Percentiles rank a stretch among this genome's conserved stretches.
phyloP scores from a whole-genome alignment of 2,329 filamentous ascomycete genomes.

The Beauveria varroae region DNA sequence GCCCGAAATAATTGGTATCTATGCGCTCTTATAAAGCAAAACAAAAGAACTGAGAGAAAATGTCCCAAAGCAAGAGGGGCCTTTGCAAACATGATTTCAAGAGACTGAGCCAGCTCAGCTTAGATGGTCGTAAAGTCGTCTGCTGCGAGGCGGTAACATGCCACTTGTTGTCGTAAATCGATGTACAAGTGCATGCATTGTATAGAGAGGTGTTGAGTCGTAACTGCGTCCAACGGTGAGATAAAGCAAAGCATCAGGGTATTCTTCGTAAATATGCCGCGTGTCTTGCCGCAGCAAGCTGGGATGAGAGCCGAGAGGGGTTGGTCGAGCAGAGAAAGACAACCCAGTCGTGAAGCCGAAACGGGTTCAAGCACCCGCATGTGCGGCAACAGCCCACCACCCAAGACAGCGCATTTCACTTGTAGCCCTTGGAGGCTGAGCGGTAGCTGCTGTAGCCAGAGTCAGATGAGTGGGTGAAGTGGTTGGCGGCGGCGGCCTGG shows the following conservation, averaged over 20 bases:
- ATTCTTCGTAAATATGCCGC: neutral
- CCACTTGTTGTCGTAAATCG: neutral
- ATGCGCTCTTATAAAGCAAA: neutral
- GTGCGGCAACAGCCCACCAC: slow-evolving; percentile 35
- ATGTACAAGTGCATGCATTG: neutral
- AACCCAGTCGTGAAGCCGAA: slow-evolving; percentile 40
- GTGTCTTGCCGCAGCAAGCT: slow-evolving; percentile 26
- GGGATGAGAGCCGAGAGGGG: slow-evolving; percentile 41
- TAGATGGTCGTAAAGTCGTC: neutral
- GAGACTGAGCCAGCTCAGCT: neutral
- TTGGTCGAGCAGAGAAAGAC: slow-evolving; percentile 39
- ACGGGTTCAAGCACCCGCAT: slow-evolving; percentile 30
- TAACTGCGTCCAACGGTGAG: neutral
- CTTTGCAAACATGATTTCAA: neutral
- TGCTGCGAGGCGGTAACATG: neutral
- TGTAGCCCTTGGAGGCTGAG: slow-evolving; percentile 37
- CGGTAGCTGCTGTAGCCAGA: slow-evolving; percentile 45
- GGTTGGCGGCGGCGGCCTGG: slow-evolving; percentile 31
- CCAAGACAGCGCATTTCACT: slow-evolving; percentile 22
- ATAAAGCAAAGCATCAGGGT: too few relatives aligned
- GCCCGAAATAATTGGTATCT: neutral
- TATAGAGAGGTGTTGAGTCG: neutral
- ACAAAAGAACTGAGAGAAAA: neutral
- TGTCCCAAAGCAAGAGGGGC: too few relatives aligned
- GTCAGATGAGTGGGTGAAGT: slow-evolving; percentile 44